Conservation (phyloP, 805 yeast genomes). For the Cyberlindnera xishuangbannaensis region DNA sequence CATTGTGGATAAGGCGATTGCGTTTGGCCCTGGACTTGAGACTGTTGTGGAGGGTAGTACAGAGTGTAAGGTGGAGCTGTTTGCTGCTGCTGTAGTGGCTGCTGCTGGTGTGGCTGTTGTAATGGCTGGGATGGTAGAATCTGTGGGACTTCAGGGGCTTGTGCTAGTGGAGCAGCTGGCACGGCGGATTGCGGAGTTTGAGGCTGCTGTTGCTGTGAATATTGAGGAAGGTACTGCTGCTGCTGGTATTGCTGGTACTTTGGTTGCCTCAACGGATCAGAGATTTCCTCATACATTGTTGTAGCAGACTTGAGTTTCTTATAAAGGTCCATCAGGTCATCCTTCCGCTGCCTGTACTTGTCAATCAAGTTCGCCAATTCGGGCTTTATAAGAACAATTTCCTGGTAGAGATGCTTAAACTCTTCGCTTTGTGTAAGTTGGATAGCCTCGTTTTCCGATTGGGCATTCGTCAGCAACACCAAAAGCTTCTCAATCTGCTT, state of each 20-base stretch:
- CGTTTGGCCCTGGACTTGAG: neutral
- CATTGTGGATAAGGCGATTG: no score
- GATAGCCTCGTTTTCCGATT: slow-evolving; percentile 22
- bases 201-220: slow-evolving; percentile 3
- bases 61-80: neutral
- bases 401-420: slow-evolving; percentile 66
- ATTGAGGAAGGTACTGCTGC: slow-evolving; percentile 4
- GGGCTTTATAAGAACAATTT: slow-evolving; percentile 67
- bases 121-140: no score
- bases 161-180: slow-evolving; percentile 1
- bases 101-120: slow-evolving; percentile 33
- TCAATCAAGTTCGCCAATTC: slow-evolving; percentile 71
- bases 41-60: neutral
- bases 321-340: slow-evolving; percentile 70
- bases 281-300: slow-evolving; percentile 58
- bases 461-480: slow-evolving; percentile 40
- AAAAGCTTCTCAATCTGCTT: slow-evolving; percentile 67
- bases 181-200: no score
- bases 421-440: slow-evolving; percentile 52
- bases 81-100: slow-evolving; percentile 11
- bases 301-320: slow-evolving; percentile 67
- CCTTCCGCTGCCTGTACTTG: slow-evolving; percentile 67
- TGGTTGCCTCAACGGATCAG: slow-evolving; percentile 39
- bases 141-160: slow-evolving; percentile 26
- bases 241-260: slow-evolving; percentile 12